Percentiles rank a stretch among this genome's conserved stretches.
phyloP scores from a whole-genome alignment of 106 monocot species.

The Apostasia shenzhenica region DNA sequence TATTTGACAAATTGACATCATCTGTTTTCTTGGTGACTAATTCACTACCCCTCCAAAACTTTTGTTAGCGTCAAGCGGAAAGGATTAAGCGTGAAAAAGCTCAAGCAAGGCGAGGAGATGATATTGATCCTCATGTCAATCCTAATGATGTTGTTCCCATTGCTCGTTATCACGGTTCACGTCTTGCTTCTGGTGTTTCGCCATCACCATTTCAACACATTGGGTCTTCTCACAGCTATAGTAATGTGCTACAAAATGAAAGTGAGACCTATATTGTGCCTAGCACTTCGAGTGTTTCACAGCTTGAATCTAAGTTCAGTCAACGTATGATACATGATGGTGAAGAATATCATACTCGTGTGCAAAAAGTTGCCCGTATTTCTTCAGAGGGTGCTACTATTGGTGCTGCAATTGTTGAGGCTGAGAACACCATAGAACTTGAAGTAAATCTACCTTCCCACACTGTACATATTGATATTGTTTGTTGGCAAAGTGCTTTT shows the following conservation, averaged over 20 bases:
- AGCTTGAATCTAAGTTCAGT: constrained; percentile 17
- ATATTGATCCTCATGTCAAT: constrained; percentile 65
- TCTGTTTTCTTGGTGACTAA: background rate
- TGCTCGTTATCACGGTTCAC: constrained; percentile 72
- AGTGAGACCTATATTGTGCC: constrained; percentile 22
- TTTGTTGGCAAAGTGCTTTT: background rate
- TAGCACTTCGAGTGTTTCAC: constrained; percentile 24
- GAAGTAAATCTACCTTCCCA: constrained; percentile 35
- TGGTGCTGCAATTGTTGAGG: constrained; percentile 89
- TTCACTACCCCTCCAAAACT: background rate
- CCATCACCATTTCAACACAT: constrained; percentile 60
- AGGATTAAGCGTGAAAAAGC: constrained; percentile 85
- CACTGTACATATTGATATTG: too few species aligned
- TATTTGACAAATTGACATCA: background rate
- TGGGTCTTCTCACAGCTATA: constrained; percentile 17
- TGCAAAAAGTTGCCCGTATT: constrained; percentile 51
- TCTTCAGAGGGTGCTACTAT: constrained; percentile 52
- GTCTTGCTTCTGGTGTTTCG: constrained; percentile 75
- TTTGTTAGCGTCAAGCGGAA: constrained; percentile 83
- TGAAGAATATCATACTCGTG: constrained; percentile 8
- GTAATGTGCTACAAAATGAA: constrained; percentile 9
- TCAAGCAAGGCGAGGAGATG: constrained; percentile 83
- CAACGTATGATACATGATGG: background rate
- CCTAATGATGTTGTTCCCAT: constrained; percentile 71
- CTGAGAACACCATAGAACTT: constrained; percentile 76